Evolutionary conservation across 257 asterid species (phyloP).

Genomic region (Knoxia roxburghii): DNA sequence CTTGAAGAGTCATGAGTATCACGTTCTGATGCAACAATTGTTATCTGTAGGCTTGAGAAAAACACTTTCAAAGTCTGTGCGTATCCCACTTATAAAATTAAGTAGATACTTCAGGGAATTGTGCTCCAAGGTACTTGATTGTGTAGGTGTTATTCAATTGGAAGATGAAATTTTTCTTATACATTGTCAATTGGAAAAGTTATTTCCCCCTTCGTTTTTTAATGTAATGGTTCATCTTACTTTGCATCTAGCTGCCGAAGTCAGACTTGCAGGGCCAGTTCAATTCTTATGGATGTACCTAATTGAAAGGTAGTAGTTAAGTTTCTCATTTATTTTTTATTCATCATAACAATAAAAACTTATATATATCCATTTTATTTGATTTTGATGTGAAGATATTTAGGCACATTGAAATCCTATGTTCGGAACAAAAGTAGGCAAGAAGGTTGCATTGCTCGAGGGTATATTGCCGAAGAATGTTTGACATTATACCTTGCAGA

Average conservation of each 20-base stretch:
- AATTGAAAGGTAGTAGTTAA: neutral
- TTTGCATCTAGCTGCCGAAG: neutral
- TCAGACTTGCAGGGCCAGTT: neutral
- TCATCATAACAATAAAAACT: too few species aligned
- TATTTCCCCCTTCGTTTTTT: neutral
- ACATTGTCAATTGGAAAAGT: neutral
- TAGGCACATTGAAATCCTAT: neutral
- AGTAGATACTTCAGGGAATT: neutral
- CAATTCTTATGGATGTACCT: neutral
- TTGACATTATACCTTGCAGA: neutral
- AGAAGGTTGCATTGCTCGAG: neutral
- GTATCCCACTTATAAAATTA: neutral
- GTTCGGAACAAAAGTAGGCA: neutral
- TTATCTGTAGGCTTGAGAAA: neutral
- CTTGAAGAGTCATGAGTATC: neutral
- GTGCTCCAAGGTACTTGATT: neutral
- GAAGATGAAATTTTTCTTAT: too few species aligned
- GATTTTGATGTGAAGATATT: neutral
- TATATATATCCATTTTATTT: neutral
- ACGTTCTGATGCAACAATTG: neutral
- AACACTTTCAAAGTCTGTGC: neutral
- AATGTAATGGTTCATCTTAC: neutral
- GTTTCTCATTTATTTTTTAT: neutral
- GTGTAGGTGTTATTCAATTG: too few species aligned
- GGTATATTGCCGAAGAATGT: neutral